Evolutionary conservation across 768 basidiomycete genomes (phyloP), one percentile per base, ranked within the genome.

Genomic region (Leccinum variicolor): DNA sequence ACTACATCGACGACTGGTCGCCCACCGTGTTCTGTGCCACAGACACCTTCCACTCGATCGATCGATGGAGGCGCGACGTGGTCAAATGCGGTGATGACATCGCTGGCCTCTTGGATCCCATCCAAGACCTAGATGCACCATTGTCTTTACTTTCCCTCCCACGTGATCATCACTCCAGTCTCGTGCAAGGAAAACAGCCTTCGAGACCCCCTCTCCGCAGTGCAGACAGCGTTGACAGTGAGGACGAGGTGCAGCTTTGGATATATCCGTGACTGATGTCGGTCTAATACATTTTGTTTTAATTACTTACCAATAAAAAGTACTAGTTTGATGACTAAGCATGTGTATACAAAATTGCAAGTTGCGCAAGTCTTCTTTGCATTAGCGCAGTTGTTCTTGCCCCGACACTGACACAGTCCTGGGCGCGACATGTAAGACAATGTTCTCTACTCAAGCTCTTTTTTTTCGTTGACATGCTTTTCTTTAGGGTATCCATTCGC

Each of bases 401-500:
- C 8, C 26, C n/a, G n/a, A n/a, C n/a, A n/a, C n/a, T n/a, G 8
- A 28, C 26, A 28, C 29, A 33, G 31, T 36, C 48, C 59, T 52
- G 58, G n/a, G 48, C 53, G 39, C 61, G 58, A 56, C 65, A 67
- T 69, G 69, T 62, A 50, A 10, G 67, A 3, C 29, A 2, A 23
- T 6, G 3, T 54, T 52, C 11, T 47, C 21, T 1, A 5, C 10
- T 3, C 28, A 17, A 10, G 10, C 19, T 29, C 2, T 31, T 21
- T 15, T n/a, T 41, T 11, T 49, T 54, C n/a, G 2, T 9, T 56
- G 53, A 61, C 41, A 0, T 2, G 1, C 7, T 39, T 11, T 46
- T 25, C 3, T 3, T 10, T 50, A 81, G 78, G 77, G 68, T 70
- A 19, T 70, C 73, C 10, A 75, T 89, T 48, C 73, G 75, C 52